Conservation (phyloP, 345 rosid genomes). For the Moricandia arvensis region DNA sequence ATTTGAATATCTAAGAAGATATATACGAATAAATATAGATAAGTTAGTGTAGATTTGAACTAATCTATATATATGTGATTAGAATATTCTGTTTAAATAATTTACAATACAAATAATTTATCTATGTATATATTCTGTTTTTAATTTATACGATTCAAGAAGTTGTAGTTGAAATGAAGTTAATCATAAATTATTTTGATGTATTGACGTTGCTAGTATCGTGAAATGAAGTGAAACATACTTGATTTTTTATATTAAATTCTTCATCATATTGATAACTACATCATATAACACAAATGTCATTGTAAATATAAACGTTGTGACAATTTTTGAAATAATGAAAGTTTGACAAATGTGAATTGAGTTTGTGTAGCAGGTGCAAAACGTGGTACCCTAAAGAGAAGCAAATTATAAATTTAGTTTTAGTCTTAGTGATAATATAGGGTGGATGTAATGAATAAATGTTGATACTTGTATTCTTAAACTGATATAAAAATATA, state of each 20-base stretch:
- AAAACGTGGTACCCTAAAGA: not conserved
- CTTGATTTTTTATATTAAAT: not conserved
- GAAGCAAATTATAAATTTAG: not conserved
- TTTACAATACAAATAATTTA: too few relatives aligned
- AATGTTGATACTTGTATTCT: not conserved
- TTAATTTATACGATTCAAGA: not conserved
- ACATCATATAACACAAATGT: not conserved
- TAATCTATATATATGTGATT: not conserved
- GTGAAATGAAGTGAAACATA: not conserved
- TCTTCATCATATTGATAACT: not conserved
- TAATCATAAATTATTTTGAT: not conserved
- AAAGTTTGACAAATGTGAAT: not conserved
- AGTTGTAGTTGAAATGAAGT: not conserved
- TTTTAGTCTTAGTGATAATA: not conserved
- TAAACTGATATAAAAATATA: not conserved
- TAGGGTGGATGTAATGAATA: not conserved
- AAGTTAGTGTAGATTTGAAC: not conserved
- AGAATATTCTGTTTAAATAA: not conserved
- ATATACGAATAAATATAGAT: not conserved
- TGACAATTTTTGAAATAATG: not conserved
- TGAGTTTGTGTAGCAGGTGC: not conserved
- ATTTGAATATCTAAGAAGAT: not conserved
- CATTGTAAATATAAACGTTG: not conserved
- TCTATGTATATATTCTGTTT: not conserved
- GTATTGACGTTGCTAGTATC: not conserved